Conservation (phyloP, 2,329 filamentous ascomycete genomes). For the Fonsecaea nubica region DNA sequence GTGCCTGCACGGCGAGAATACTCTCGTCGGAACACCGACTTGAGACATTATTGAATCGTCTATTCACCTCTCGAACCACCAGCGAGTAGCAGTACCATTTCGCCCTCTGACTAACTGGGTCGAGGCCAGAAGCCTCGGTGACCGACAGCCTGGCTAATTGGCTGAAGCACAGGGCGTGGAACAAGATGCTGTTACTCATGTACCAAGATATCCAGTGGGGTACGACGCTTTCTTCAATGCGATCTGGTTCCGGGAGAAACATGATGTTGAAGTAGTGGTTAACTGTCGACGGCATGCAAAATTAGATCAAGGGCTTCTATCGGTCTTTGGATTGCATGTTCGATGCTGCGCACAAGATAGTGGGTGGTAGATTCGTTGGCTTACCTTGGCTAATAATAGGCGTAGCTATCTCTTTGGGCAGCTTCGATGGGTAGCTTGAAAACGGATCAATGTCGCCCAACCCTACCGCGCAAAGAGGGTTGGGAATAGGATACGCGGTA, state of each 20-base stretch:
- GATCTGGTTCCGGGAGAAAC: constrained; percentile 18
- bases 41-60: constrained; percentile 18
- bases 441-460: constrained; percentile 18
- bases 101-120: constrained; percentile 9
- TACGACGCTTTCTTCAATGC: not conserved
- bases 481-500: not conserved
- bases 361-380: not conserved
- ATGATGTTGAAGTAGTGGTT: constrained; percentile 20
- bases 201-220: constrained; percentile 14
- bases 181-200: constrained; percentile 18
- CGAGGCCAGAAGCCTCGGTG: not conserved
- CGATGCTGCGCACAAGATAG: not conserved
- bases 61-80: constrained; percentile 19
- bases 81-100: constrained; percentile 21
- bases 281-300: not conserved
- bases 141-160: constrained; percentile 17
- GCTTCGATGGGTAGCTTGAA: constrained; percentile 16
- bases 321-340: not conserved
- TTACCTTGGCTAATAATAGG: constrained; percentile 19
- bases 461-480: constrained; percentile 9
- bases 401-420: constrained; percentile 14
- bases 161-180: constrained; percentile 14
- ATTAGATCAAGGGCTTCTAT: not conserved
- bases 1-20: constrained; percentile 13
- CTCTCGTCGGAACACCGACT: constrained; percentile 15